Conservation (phyloP, 2,329 filamentous ascomycete genomes). For the Cladophialophora exuberans region DNA sequence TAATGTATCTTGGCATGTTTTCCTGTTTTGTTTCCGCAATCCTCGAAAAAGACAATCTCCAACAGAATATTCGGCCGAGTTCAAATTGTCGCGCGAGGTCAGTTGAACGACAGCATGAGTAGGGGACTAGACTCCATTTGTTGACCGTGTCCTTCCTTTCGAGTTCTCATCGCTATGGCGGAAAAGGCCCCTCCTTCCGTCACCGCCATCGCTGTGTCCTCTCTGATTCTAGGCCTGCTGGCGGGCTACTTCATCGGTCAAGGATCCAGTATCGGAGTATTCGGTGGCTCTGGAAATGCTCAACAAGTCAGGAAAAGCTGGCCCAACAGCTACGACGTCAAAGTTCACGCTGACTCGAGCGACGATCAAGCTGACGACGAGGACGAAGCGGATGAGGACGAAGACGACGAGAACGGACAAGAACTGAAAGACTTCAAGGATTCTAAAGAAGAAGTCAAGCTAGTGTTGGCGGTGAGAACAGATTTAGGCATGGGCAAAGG, state of each 20-base stretch:
- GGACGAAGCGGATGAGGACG: conserved; percentile 56
- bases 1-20: conserved; percentile 18
- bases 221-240: conserved; percentile 61
- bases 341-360: conserved; percentile 48
- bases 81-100: not conserved
- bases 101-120: conserved; percentile 1
- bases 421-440: conserved; percentile 53
- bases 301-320: conserved; percentile 47
- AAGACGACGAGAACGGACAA: conserved; percentile 61
- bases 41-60: not conserved
- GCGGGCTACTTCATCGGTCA: conserved; percentile 75
- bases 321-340: conserved; percentile 59
- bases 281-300: conserved; percentile 43
- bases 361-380: conserved; percentile 41
- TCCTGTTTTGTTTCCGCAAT: not conserved
- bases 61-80: not conserved
- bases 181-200: conserved; percentile 33
- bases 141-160: not conserved
- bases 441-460: conserved; percentile 82
- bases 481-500: conserved; percentile 98
- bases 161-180: conserved; percentile 17
- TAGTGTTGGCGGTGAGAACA: conserved; percentile 88
- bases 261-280: conserved; percentile 71
- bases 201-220: conserved; percentile 31
- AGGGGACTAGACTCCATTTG: not conserved